Evolutionary conservation across 352 stramenopile species (phyloP).

Genomic region (Globisporangium paroecandrum): DNA sequence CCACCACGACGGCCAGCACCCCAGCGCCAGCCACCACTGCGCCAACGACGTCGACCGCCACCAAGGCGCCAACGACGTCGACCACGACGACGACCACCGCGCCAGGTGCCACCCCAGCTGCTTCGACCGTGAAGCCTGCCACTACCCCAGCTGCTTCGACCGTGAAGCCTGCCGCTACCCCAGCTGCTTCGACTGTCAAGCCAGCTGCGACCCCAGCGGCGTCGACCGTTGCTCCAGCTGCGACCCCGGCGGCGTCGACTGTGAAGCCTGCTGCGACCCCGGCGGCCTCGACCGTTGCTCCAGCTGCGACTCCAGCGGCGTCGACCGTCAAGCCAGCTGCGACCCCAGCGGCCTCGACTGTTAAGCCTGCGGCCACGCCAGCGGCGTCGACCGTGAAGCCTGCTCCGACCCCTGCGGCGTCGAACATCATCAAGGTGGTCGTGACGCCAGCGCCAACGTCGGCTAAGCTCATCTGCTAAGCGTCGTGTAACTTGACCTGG

Average conservation of each 20-base stretch:
- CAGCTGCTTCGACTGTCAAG: background rate
- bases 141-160: conserved; percentile 5
- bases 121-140: background rate
- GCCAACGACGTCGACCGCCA: background rate
- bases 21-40: conserved; percentile 11
- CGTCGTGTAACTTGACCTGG: background rate
- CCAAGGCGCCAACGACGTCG: conserved; percentile 6
- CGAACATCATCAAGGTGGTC: conserved; percentile 20
- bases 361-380: conserved; percentile 10
- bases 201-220: background rate
- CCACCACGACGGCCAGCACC: conserved; percentile 10
- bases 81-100: background rate
- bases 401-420: conserved; percentile 3
- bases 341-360: conserved; percentile 12
- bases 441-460: conserved; percentile 18
- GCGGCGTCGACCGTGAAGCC: conserved; percentile 11
- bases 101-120: background rate
- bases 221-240: background rate
- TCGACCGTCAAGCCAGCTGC: conserved; percentile 2
- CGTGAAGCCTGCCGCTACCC: background rate
- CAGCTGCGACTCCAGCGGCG: conserved; percentile 5
- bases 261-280: conserved; percentile 1
- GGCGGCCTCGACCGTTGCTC: background rate
- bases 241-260: background rate
- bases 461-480: conserved; percentile 22